Base-by-base conservation (phyloP, 2,329 filamentous ascomycete genomes). In the Chrysosporium keratinophilum region DNA sequence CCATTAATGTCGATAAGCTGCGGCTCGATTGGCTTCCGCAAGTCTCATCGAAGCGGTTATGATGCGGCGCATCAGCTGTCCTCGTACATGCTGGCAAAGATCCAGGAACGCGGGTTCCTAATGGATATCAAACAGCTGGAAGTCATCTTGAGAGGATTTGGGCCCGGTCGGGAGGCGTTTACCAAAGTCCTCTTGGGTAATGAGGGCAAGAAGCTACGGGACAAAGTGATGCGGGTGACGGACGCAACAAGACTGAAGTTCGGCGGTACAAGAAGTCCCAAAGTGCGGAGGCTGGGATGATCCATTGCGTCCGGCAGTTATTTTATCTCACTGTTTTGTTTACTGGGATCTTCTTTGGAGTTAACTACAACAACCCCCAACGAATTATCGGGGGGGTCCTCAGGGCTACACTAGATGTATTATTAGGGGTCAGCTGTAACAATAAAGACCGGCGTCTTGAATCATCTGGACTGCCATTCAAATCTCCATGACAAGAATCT, bases 221-320 rank as follows among this genome's bases (percentile, higher is more conserved):
- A 78, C 33, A 82, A 86, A 74, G 86, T 98, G 60, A 76, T 81
- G 41, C 83, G 83, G 62, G 85, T 98, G 57, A 83, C 87, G 33
- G 93, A 98, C 73, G 78, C 82, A 40, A 97, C 91, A 53, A 85
- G 85, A 64, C 71, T 97, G 70, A 98, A 98, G 77, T 95, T 97
- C 76, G 93, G 90, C 72, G 94, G 93, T 66, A 88, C 87, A 39
- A 87, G 90, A 71, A 91, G 88, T 75, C 80, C 79, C 69, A 87
- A 84, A 68, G 85, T 83, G 39, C 90, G 90, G 72, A 85, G 93
- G 74, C 73, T 97, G 74, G 81, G 82, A 71, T 85, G 41, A 35
- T 40, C 37, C 5, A n/a, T 34, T 12, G 31, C 39, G 41, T 12
- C 17, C 11, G 9, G 31, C 41, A n/a, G 35, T 15, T 49, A 63